Evolutionary conservation across 2,329 filamentous ascomycete species (phyloP).

Genomic region (Aspergillus flavus): DNA sequence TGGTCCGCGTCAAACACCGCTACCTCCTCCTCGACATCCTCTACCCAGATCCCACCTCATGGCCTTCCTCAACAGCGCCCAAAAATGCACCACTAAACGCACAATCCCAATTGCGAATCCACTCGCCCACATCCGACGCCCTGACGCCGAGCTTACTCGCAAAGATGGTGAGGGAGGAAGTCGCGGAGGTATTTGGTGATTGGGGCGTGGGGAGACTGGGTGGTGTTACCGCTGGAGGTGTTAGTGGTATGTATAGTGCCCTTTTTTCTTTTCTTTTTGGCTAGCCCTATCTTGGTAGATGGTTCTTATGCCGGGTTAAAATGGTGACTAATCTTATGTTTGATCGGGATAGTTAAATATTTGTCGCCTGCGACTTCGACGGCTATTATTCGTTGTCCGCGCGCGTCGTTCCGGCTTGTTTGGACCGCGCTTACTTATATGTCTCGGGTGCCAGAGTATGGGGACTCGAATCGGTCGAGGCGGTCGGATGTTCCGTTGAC

Average conservation of each 20-base stretch:
- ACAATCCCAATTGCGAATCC: conserved; percentile 70
- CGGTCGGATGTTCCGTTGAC: conserved; percentile 25
- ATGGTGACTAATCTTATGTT: not conserved
- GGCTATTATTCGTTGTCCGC: conserved; percentile 82
- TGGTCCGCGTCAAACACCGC: conserved; percentile 96
- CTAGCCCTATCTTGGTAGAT: no score
- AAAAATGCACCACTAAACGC: conserved; percentile 35
- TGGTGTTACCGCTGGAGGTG: conserved; percentile 69
- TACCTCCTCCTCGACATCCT: conserved; percentile 95
- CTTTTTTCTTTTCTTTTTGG: not conserved
- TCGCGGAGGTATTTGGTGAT: conserved; percentile 80
- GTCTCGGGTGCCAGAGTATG: conserved; percentile 65
- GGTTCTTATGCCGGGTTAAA: not conserved
- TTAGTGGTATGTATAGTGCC: conserved; percentile 60
- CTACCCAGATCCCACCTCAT: conserved; percentile 64
- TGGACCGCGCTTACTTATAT: conserved; percentile 89
- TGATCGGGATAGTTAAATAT: conserved; percentile 73
- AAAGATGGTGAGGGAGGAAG: conserved; percentile 69
- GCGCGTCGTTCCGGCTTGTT: conserved; percentile 80
- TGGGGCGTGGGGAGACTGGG: conserved; percentile 65
- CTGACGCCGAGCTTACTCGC: conserved; percentile 68
- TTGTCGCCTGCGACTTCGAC: conserved; percentile 90
- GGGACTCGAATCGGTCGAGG: conserved; percentile 33
- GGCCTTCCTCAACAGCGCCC: conserved; percentile 37
- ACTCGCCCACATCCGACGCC: conserved; percentile 74